Percentiles rank a stretch among this genome's conserved stretches.
Evolutionary conservation across 208 protist species (phyloP).

Genomic region (Crithidia bombi): DNA sequence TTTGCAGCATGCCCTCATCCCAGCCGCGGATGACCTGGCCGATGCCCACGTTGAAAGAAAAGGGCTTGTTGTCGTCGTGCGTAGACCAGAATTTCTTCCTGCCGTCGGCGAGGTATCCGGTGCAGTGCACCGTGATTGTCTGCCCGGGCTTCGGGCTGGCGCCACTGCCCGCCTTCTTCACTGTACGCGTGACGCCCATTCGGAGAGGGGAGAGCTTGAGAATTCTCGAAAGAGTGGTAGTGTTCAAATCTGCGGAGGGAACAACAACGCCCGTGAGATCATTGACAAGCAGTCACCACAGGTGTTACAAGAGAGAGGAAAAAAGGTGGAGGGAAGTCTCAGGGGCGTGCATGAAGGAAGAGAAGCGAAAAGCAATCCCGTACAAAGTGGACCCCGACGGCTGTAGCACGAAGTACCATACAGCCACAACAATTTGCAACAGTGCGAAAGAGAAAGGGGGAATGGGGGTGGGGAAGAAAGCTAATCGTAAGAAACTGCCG

Average conservation of each 20-base stretch:
- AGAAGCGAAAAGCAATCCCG: too few species aligned
- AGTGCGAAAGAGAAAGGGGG: too few species aligned
- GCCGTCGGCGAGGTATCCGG: constrained; percentile 84
- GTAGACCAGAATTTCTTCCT: constrained; percentile 93
- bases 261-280: too few species aligned
- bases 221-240: constrained; percentile 25
- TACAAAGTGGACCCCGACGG: too few species aligned
- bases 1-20: constrained; percentile 94
- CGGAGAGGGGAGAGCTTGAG: constrained; percentile 25
- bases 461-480: too few species aligned
- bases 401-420: too few species aligned
- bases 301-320: too few species aligned
- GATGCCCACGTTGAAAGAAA: constrained; percentile 90
- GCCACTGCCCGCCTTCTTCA: constrained; percentile 73
- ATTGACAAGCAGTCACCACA: too few species aligned
- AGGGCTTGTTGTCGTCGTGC: constrained; percentile 83
- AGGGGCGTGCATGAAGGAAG: too few species aligned
- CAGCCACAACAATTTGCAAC: too few species aligned
- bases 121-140: constrained; percentile 88
- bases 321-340: too few species aligned
- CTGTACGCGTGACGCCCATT: constrained; percentile 80
- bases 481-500: too few species aligned
- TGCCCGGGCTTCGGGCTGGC: constrained; percentile 63
- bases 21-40: constrained; percentile 95
- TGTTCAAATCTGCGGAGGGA: background rate